Conservation (phyloP, 2,329 filamentous ascomycete species). For the Penicillium sp. region DNA sequence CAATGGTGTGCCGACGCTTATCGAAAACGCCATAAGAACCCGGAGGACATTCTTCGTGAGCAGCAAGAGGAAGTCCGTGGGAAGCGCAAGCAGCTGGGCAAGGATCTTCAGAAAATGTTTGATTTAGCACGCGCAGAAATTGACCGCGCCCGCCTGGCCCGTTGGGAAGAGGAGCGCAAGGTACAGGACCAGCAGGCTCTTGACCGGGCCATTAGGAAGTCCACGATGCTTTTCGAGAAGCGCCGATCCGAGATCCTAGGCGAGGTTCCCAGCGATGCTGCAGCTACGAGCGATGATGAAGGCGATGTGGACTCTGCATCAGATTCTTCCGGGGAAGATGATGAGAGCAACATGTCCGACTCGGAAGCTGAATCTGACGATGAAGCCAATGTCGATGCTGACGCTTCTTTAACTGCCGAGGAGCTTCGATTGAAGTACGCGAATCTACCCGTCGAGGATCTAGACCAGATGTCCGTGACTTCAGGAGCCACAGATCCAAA, state of each 20-base stretch:
- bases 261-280: conserved; percentile 64
- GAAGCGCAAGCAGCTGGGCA: conserved; percentile 70
- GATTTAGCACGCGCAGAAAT: conserved; percentile 58
- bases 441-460: conserved; percentile 32
- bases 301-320: conserved; percentile 42
- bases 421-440: conserved; percentile 50
- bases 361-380: conserved; percentile 45
- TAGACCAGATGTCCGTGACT: conserved; percentile 25
- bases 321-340: conserved; percentile 62
- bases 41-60: conserved; percentile 78
- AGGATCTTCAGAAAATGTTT: conserved; percentile 62
- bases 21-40: conserved; percentile 42
- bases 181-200: conserved; percentile 53
- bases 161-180: conserved; percentile 58
- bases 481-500: conserved; percentile 21
- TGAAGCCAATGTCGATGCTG: conserved; percentile 39
- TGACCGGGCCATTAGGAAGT: conserved; percentile 53
- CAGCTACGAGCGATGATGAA: conserved; percentile 62
- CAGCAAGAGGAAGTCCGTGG: conserved; percentile 64
- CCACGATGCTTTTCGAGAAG: conserved; percentile 50
- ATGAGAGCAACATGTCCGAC: conserved; percentile 52
- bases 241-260: conserved; percentile 45
- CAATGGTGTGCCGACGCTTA: conserved; percentile 48
- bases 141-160: conserved; percentile 54
- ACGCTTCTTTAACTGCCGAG: conserved; percentile 48